phyloP scores from a whole-genome alignment of 768 basidiomycete genomes.

The Daedalea quercina region DNA sequence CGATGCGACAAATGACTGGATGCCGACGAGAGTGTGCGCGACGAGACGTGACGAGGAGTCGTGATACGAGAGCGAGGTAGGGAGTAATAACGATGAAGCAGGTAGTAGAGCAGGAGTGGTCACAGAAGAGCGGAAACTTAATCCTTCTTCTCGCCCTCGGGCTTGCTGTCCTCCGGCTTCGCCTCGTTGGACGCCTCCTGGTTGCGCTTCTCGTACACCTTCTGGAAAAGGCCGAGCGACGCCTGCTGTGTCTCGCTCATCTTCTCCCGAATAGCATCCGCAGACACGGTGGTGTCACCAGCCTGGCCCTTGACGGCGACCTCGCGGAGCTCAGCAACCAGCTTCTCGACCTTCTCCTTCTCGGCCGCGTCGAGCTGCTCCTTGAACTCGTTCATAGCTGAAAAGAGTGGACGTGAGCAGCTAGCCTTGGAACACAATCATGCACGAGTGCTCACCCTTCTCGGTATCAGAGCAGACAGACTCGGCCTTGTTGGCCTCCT shows the following conservation, averaged over 20 bases:
- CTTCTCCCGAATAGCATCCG: conserved; percentile 88
- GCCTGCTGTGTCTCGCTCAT: conserved; percentile 92
- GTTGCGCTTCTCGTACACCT: conserved; percentile 90
- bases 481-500: conserved; percentile 95
- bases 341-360: conserved; percentile 89
- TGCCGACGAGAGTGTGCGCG: background rate
- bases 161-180: conserved; percentile 24
- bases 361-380: conserved; percentile 89
- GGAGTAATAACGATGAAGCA: background rate
- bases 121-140: conserved; percentile 29
- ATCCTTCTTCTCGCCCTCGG: conserved; percentile 69
- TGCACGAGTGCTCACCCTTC: conserved; percentile 67
- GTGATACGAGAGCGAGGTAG: background rate
- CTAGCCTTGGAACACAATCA: background rate
- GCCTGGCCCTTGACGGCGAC: conserved; percentile 85
- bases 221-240: conserved; percentile 95
- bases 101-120: background rate
- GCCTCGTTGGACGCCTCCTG: conserved; percentile 54
- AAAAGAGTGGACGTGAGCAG: background rate
- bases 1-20: background rate
- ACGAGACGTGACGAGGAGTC: background rate
- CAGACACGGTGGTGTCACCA: conserved; percentile 72
- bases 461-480: conserved; percentile 92
- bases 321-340: conserved; percentile 83
- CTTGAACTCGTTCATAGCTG: conserved; percentile 96